These are phyloP conservation scores for Colletotrichum magnum DNA, from an alignment of 2,329 filamentous ascomycete genomes.

Conservation along the genomic window DNA sequence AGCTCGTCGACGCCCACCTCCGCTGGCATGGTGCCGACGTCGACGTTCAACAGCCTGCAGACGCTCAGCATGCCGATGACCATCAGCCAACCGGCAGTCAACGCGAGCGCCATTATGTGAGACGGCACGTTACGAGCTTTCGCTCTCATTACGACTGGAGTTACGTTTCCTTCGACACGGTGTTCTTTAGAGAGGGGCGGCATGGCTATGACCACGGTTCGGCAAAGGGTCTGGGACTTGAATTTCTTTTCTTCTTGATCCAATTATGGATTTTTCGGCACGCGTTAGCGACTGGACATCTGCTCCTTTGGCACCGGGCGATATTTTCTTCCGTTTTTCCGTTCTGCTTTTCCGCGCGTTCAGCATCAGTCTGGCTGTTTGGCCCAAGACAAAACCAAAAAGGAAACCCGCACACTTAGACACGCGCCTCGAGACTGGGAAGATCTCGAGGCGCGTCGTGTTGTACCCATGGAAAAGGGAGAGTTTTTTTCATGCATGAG, in stretches of 20 bases:
- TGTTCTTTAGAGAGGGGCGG: conserved; percentile 39
- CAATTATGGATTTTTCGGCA: conserved; percentile 37
- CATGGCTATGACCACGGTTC: conserved; percentile 38
- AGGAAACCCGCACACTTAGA: conserved; percentile 39
- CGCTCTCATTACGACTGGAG: conserved; percentile 39
- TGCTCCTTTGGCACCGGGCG: conserved; percentile 34
- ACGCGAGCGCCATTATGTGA: conserved; percentile 62
- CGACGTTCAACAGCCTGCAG: conserved; percentile 70
- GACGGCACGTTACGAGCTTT: conserved; percentile 24
- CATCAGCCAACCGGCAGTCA: conserved; percentile 68
- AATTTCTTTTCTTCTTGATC: conserved; percentile 34
- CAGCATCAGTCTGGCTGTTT: conserved; percentile 32
- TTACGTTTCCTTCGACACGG: conserved; percentile 40
- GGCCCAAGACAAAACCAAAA: conserved; percentile 34
- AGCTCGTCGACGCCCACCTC: conserved; percentile 46
- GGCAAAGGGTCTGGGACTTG: conserved; percentile 35
- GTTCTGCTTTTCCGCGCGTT: conserved; percentile 32
- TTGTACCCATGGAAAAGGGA: conserved; percentile 34
- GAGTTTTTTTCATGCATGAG: conserved; percentile 38
- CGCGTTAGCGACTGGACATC: conserved; percentile 29
- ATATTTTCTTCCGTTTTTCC: conserved; percentile 8
- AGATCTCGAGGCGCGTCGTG: conserved; percentile 27
- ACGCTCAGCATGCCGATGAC: conserved; percentile 76
- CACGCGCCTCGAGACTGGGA: conserved; percentile 31
- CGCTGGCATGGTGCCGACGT: conserved; percentile 44